A percentile compares a stretch with the other conserved stretches of the same genome.
Conservation (phyloP, 1,284 basidiomycete species). For the Cryptococcus jaspeensis region DNA sequence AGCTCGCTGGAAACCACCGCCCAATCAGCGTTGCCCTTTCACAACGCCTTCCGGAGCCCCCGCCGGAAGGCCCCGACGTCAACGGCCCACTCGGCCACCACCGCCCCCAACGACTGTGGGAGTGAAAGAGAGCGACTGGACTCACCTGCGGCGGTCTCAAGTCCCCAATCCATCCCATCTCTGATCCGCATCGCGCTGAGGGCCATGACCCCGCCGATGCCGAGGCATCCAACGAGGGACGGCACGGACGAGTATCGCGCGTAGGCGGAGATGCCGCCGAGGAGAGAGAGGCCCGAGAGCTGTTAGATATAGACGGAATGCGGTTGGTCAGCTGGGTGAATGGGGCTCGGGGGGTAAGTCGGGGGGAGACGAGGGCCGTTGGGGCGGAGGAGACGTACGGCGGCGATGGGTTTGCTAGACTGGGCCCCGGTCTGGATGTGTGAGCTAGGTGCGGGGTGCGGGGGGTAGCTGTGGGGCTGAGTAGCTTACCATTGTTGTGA, state of each 20-base stretch:
- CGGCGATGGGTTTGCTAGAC: conserved; percentile 6
- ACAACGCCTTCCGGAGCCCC: background rate
- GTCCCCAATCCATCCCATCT: conserved; percentile 36
- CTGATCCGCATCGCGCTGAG: conserved; percentile 36
- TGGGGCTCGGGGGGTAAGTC: background rate
- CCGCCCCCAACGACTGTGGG: background rate
- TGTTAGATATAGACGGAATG: conserved; percentile 5
- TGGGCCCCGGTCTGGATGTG: background rate
- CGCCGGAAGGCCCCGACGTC: too few species aligned
- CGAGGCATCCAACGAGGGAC: conserved; percentile 31
- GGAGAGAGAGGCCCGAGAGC: conserved; percentile 31
- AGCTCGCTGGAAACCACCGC: conserved; percentile 5
- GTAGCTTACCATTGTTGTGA: background rate
- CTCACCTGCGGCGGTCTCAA: conserved; percentile 34
- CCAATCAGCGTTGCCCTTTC: background rate
- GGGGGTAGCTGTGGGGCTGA: background rate
- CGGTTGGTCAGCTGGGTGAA: background rate
- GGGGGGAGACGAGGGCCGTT: background rate
- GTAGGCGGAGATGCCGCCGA: conserved; percentile 38
- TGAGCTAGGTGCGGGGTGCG: background rate
- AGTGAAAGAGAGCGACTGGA: background rate
- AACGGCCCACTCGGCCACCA: background rate
- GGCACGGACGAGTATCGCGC: conserved; percentile 30
- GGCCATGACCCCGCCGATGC: conserved; percentile 35
- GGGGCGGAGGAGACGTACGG: background rate